Base-by-base conservation (phyloP, 345 rosid species). In the Acer negundo region DNA sequence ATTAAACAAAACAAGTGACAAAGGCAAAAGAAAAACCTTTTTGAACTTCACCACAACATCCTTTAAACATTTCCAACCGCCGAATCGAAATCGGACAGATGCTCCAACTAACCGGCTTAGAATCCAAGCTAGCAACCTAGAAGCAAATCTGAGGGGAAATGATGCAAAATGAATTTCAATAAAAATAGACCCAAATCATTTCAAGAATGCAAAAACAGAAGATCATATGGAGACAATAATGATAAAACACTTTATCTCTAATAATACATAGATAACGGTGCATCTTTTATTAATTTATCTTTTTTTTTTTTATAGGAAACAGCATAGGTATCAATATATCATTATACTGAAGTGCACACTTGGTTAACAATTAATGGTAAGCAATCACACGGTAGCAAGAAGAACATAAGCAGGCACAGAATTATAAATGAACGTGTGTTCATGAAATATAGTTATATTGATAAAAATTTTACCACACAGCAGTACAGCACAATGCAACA, bases 51-150 rank as follows among this genome's bases (percentile, higher is more conserved):
- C 93, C 58, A 89, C 87, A 1, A 96, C 86, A 76, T 96, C 97
- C 75, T 88, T 87, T 66, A 96, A 82, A 74, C 95, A 92, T 86
- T 94, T 96, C 99, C 98, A 96, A 69, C 99, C 95, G 42, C 93
- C 94, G 83, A 94, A 86, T 20, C 94, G 95, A 53, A 96, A 92
- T 75, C 82, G 86, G 76, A 96, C 89, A 40, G 94, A 89, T 42
- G 89, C 98, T 83, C 97, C 93, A 19, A 96, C 22, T 16, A 88
- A 79, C 70, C 92, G 85, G 87, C 99, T 89, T 78, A 94, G 83
- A 81, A 92, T 80, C 94, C 88, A 96, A 17, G 99, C 97, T 77
- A 88, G 83, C 86, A 92, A 74, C 84, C 97, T 91, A 56, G 92
- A 86, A 67, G 91, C 86, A 77, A 90, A 87, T 80, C 97, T 92